phyloP scores from a whole-genome alignment of 768 basidiomycete genomes.

The Rhizopogon vulgaris region DNA sequence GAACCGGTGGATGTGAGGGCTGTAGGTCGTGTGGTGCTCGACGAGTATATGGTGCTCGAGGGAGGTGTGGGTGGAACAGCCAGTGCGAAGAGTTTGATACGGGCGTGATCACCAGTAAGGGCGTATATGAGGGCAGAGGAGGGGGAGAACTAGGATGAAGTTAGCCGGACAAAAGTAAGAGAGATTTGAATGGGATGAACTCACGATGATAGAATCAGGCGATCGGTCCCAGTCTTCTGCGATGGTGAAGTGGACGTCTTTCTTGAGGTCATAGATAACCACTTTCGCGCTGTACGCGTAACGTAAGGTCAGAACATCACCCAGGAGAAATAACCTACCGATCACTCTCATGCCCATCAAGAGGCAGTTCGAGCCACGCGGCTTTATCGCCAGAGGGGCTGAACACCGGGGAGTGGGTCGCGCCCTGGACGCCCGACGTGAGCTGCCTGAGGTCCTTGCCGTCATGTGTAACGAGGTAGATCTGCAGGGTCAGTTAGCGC shows the following conservation, averaged over 20 bases:
- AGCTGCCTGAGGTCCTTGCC: conserved; percentile 56
- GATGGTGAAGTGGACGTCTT: conserved; percentile 62
- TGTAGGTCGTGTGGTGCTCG: conserved; percentile 40
- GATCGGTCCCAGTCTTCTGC: conserved; percentile 87
- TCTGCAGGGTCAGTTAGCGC: conserved; percentile 30
- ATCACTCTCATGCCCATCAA: conserved; percentile 90
- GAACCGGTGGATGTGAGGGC: conserved; percentile 53
- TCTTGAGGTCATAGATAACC: conserved; percentile 69
- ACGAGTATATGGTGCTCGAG: conserved; percentile 46
- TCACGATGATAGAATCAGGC: conserved; percentile 31
- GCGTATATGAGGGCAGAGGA: conserved; percentile 66
- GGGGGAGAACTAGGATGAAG: conserved; percentile 55
- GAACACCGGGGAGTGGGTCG: conserved; percentile 69
- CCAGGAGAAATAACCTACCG: conserved; percentile 33
- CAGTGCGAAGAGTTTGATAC: conserved; percentile 66
- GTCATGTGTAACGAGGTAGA: conserved; percentile 62
- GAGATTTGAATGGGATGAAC: not conserved
- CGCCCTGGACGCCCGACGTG: conserved; percentile 82
- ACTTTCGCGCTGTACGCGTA: conserved; percentile 52
- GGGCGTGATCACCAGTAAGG: conserved; percentile 73
- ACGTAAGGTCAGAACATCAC: not conserved
- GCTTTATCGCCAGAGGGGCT: conserved; percentile 60
- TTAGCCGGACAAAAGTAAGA: not conserved
- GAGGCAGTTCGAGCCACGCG: conserved; percentile 83
- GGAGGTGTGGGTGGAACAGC: conserved; percentile 59